Base-by-base conservation (phyloP, 1,284 basidiomycete genomes). In the Cryptococcus deneoformans region DNA sequence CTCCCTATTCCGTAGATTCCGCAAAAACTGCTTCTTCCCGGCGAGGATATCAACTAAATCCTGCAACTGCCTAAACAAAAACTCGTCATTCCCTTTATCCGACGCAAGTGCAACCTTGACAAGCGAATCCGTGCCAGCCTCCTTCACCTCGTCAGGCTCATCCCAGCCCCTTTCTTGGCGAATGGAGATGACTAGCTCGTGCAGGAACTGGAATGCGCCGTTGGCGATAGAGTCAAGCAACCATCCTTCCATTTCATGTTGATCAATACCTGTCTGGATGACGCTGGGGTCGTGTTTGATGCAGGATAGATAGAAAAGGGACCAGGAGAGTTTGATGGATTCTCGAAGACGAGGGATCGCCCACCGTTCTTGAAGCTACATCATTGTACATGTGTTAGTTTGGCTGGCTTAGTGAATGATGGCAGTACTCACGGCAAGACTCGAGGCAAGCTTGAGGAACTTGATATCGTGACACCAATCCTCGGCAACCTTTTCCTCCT, bases 1-100 rank as follows among this genome's bases (percentile, higher is more conserved):
- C 72, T 96, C 92, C 44, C 87, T 81, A 67, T 93, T 90, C 72
- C 92, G 91, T 71, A 96, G 87, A 71, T 90, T 91, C 46, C 90
- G 85, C n/a, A 96, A 81, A 94, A 94, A 89, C 0, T 89, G 87
- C 11, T 88, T 90, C 7, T 89, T 87, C 60, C 88, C 86, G 0
- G 85, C 86, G 64, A 96, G 86, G 45, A 89, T 79, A 14, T 85
- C 82, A 40, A 94, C 77, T 14, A 95, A 82, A 1, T 80, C 79
- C 68, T 93, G 90, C 57, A 90, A 85, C 20, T 85, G 83, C 34
- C 81, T 76, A 35, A 92, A 79, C 10, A 94, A 78, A 35, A 83
- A 78, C 9, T 36, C 50, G 61, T 76, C 69, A 59, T 72, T 71
- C 9, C 47, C 55, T 1, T 66, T 54, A 51, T 72, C 69, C 1